Base-by-base conservation (phyloP, 495 filamentous ascomycete genomes). In the Penicillium cinerascens region DNA sequence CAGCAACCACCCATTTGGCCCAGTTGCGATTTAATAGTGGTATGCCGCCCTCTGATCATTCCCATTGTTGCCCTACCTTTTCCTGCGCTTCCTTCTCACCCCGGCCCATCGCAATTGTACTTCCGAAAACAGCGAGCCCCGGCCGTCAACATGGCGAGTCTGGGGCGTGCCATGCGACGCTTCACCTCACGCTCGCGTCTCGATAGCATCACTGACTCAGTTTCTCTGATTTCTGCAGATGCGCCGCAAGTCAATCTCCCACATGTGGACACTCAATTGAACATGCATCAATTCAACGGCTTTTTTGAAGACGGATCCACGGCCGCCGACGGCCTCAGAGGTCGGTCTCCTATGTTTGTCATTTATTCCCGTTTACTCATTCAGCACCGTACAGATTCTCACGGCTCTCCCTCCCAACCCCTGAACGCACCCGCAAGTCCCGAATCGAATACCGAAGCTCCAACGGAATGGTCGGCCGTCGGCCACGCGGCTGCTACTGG, bases 401-500 rank as follows among this genome's bases (percentile, higher is more conserved):
- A 51, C 33, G 21, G 9, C 42, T 54, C 48, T 43, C 60, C 39
- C 44, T 54, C 36, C 29, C 23, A 29, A 54, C 56, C 22, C 36
- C 43, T 42, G 49, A 54, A 47, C 23, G 25, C 52, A 41, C 52
- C 59, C 39, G 56, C 64, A 25, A 62, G 55, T 23, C 59, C 64
- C 10, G 58, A 64, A 11, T 45, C 54, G n/a, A 64, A 63, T 16
- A 64, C 65, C 55, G 77, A 73, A 44, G 45, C 66, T 4, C 49
- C 71, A 5, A 62, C 65, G 18, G 83, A 78, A 68, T 92, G 88
- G 88, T 87, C 87, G 9, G 86, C 87, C 0, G 81, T 92, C 36
- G 89, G 89, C 37, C 84, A 88, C 47, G 89, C 89, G 15, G 61
- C 56, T 25, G 84, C 83, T 9, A 82, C 88, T 0, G 91, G 91